phyloP scores from a whole-genome alignment of 768 basidiomycete species.

The Tephrocybe sp. region DNA sequence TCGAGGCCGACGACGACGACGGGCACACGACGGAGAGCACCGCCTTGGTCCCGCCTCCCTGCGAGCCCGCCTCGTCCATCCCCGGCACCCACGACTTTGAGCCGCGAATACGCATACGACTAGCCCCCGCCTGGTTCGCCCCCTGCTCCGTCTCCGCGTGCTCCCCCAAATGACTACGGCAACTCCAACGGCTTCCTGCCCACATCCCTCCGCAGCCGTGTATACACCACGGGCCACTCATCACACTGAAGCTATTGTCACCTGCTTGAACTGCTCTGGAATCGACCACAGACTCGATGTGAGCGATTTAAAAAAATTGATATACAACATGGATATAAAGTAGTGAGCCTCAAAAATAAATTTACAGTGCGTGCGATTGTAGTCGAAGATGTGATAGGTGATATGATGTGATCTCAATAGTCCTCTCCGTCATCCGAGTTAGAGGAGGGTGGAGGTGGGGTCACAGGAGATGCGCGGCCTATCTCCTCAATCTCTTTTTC shows the following conservation, averaged over 20 bases:
- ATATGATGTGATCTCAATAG: background rate
- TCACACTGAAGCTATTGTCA: no score
- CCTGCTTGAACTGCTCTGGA: no score
- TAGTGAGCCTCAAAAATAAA: no score
- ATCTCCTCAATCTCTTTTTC: conserved; percentile 64
- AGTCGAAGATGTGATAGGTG: no score
- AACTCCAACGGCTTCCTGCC: conserved; percentile 75
- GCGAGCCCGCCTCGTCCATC: background rate
- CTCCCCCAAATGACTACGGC: no score
- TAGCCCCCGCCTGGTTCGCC: background rate
- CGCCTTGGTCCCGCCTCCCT: background rate
- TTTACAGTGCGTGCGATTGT: no score
- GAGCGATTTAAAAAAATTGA: no score
- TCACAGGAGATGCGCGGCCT: conserved; percentile 47
- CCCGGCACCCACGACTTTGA: background rate
- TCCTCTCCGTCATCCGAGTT: conserved; percentile 12
- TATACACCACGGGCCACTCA: no score
- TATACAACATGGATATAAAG: no score
- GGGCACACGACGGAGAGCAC: background rate
- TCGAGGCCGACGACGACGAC: background rate
- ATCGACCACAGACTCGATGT: no score
- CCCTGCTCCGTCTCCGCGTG: conserved; percentile 33
- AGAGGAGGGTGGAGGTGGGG: conserved; percentile 39
- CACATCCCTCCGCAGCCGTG: conserved; percentile 31
- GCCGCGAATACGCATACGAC: background rate